These are phyloP conservation scores for Agaricus subrufescens DNA, from an alignment of 768 basidiomycete species.

Conservation along the genomic window DNA sequence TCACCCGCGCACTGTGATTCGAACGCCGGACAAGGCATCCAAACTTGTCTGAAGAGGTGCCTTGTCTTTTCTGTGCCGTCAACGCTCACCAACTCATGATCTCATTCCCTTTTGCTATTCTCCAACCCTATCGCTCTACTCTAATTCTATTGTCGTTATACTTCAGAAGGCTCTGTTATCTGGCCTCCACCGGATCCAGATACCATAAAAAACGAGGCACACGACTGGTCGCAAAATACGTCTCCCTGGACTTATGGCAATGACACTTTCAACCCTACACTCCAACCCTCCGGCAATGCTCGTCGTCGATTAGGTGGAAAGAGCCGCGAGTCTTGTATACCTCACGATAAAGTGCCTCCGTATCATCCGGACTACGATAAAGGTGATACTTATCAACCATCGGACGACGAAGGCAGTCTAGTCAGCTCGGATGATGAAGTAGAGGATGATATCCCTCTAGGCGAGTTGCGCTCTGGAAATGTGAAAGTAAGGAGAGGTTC, in stretches of 20 bases:
- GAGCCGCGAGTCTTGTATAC: slow-evolving; percentile 7
- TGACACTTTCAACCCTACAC: slow-evolving; percentile 67
- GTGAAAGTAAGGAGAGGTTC: slow-evolving; percentile 61
- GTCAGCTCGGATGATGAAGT: slow-evolving; percentile 23
- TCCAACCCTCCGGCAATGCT: slow-evolving; percentile 56
- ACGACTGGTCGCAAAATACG: slow-evolving; percentile 44
- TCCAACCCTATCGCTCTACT: slow-evolving; percentile 4
- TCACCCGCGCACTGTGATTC: slow-evolving; percentile 26
- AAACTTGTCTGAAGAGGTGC: slow-evolving; percentile 17
- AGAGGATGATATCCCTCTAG: slow-evolving; percentile 12
- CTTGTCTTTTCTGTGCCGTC: slow-evolving; percentile 6
- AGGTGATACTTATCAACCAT: slow-evolving; percentile 22
- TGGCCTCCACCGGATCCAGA: slow-evolving; percentile 80
- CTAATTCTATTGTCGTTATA: slow-evolving; percentile 2
- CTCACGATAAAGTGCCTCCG: slow-evolving; percentile 45
- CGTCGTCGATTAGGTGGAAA: slow-evolving; percentile 18
- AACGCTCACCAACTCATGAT: background rate
- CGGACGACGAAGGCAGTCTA: slow-evolving; percentile 20
- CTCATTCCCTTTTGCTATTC: slow-evolving; percentile 5
- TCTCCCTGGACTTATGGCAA: slow-evolving; percentile 89
- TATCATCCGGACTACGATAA: slow-evolving; percentile 70
- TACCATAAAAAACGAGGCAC: slow-evolving; percentile 27
- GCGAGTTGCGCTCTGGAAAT: slow-evolving; percentile 7
- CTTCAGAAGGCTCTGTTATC: slow-evolving; percentile 19
- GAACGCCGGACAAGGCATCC: background rate